A percentile compares a stretch with the other conserved stretches of the same genome.
Evolutionary conservation across 208 protist genomes (phyloP).

Genomic region (Porcisia hertigi): DNA sequence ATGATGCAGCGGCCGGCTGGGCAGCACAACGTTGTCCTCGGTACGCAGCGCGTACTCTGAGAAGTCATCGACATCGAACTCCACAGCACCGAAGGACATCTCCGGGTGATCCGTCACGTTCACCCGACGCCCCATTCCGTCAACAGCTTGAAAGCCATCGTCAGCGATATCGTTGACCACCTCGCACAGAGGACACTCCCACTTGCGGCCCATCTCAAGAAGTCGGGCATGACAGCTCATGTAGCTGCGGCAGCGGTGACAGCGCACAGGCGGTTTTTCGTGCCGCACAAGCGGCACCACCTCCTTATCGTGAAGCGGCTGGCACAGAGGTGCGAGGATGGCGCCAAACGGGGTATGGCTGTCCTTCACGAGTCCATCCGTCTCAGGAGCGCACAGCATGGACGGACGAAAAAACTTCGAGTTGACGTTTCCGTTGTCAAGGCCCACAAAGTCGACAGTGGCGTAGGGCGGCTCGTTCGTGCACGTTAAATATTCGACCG

Average conservation of each 20-base stretch:
- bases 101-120: conserved; percentile 67
- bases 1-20: conserved; percentile 75
- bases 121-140: conserved; percentile 61
- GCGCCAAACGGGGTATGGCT: conserved; percentile 76
- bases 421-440: conserved; percentile 90
- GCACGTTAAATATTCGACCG: conserved; percentile 47
- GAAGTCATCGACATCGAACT: conserved; percentile 87
- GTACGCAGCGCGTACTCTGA: conserved; percentile 71
- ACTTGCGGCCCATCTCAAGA: conserved; percentile 84
- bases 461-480: conserved; percentile 69
- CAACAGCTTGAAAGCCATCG: conserved; percentile 87
- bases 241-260: conserved; percentile 93
- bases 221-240: conserved; percentile 88
- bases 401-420: conserved; percentile 91
- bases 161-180: conserved; percentile 77
- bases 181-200: conserved; percentile 90
- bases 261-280: conserved; percentile 84
- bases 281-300: conserved; percentile 65
- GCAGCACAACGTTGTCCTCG: conserved; percentile 51
- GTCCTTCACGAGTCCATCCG: conserved; percentile 71
- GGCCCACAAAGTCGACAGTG: conserved; percentile 66
- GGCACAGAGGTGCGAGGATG: conserved; percentile 84
- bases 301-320: conserved; percentile 67
- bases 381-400: conserved; percentile 49
- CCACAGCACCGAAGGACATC: conserved; percentile 74